Evolutionary conservation across 805 yeast species (phyloP), one percentile per base, ranked within the genome.

Genomic region (Scheffersomyces stipitis): DNA sequence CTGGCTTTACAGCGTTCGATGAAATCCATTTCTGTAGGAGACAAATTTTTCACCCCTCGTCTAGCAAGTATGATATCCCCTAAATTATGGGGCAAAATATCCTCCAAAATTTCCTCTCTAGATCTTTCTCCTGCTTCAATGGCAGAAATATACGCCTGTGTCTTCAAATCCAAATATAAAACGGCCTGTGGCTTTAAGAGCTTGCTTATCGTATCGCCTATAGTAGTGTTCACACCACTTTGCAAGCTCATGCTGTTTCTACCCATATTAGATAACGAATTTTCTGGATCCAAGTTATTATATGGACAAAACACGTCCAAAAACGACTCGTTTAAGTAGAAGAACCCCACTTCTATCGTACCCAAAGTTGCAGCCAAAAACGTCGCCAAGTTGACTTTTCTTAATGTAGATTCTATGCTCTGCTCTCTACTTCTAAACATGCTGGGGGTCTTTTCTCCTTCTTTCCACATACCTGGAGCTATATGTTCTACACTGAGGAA

Each of bases 111-210:
- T 30, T 83, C 90, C 38, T 73, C 74, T 43, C 78, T 74, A 1
- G 84, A 66, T 46, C 84, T 68, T 36, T 79, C 78, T 8, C 73
- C 73, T 1, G 81, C 71, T 52, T 83, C 86, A 41, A 90, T 60
- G 0, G 95, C 96, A 1, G 96, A 83, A 15, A 93, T 89, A 54
- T 80, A 93, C 0, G 96, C 96, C 60, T 93, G 99, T 0, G 99
- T 93, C 58, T 93, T 93, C 56, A 93, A 72, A 48, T 93, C 97
- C 27, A 93, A 68, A 48, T 74, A 88, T 34, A 93, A 62, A 9
- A 78, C 79, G 0, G 93, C 89, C 49, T 87, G 96, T 7, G 85
- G 78, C 56, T 89, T 89, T 40, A 88, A 65, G 28, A 93, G 66
- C 48, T 81, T 77, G 4, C 88, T 75, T 10, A 66, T 67, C 28